Base-by-base conservation (phyloP, 164 flowering plant species). In the Euptelea pleiosperma region DNA sequence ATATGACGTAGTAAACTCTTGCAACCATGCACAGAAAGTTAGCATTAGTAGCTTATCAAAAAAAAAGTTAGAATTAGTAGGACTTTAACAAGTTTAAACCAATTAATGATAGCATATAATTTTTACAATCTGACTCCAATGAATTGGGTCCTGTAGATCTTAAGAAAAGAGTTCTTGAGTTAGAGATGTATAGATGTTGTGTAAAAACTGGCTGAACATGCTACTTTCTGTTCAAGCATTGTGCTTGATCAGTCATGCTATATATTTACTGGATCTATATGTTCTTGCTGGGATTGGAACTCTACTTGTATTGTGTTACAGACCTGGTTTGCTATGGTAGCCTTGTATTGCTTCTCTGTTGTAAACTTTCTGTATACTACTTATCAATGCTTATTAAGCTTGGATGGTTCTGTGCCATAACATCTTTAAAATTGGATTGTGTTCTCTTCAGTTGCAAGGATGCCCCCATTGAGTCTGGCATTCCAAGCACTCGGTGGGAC, bases 1-100 rank as follows among this genome's bases (percentile, higher is more conserved):
- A 57, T 36, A 34, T 40, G 52, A 53, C 64, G 52, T 48, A 57
- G 40, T 52, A 33, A 33, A 36, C 18, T 19, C 59, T 44, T 62
- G 55, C 46, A 59, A 31, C 28, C 12, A 46, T 67, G 60, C 52
- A 50, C 39, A 49, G 53, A 28, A 31, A 26, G 42, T 37, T 60
- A 48, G 33, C 18, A 48, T 57, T 43, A 55, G 39, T 25, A n/a
- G 47, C n/a, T n/a, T n/a, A n/a, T n/a, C n/a, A n/a, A n/a, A n/a
- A n/a, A n/a, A n/a, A n/a, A n/a, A n/a, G n/a, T 37, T 60, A 48
- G 33, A 24, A 48, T 57, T 43, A 55, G 39, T 25, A n/a, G 47
- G 36, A 28, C 56, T 40, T 50, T 31, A 3, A 9, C 31, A 15
- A 0, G 34, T n/a, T n/a, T n/a, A n/a, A n/a, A n/a, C n/a, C n/a